Evolutionary conservation across 352 stramenopile species (phyloP).

Genomic region (Phytophthora crassamura): DNA sequence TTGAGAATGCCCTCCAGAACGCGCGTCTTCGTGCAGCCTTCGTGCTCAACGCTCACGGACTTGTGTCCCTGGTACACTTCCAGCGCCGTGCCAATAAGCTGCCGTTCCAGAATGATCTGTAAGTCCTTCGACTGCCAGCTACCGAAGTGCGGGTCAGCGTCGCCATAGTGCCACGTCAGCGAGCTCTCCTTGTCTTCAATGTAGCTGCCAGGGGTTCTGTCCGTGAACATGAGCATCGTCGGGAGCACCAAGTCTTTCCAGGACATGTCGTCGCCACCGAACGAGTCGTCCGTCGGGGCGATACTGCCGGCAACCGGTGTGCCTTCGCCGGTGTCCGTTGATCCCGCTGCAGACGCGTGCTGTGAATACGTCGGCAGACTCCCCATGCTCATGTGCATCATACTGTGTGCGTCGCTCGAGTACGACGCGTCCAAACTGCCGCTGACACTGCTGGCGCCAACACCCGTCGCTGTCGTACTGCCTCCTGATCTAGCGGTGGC

Average conservation of each 20-base stretch:
- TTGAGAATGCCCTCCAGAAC: conserved; percentile 81
- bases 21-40: conserved; percentile 80
- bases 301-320: conserved; percentile 35
- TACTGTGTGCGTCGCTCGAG: conserved; percentile 41
- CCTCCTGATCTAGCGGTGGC: conserved; percentile 44
- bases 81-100: conserved; percentile 82
- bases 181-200: conserved; percentile 89
- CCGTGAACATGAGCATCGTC: conserved; percentile 81
- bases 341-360: conserved; percentile 27
- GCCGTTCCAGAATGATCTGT: conserved; percentile 89
- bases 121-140: conserved; percentile 91
- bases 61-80: conserved; percentile 89
- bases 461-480: conserved; percentile 23
- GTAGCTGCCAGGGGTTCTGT: conserved; percentile 78
- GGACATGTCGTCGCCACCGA: conserved; percentile 66
- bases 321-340: conserved; percentile 25
- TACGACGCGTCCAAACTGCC: conserved; percentile 43
- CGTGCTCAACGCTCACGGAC: conserved; percentile 84
- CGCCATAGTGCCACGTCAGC: conserved; percentile 89
- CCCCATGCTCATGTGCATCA: conserved; percentile 58
- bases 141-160: conserved; percentile 87
- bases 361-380: conserved; percentile 50
- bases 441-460: conserved; percentile 35
- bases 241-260: conserved; percentile 85
- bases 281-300: conserved; percentile 49